Percentiles rank a stretch among this genome's conserved stretches.
phyloP scores from a whole-genome alignment of 805 yeast species.

The Monosporozyma yasuniensis region DNA sequence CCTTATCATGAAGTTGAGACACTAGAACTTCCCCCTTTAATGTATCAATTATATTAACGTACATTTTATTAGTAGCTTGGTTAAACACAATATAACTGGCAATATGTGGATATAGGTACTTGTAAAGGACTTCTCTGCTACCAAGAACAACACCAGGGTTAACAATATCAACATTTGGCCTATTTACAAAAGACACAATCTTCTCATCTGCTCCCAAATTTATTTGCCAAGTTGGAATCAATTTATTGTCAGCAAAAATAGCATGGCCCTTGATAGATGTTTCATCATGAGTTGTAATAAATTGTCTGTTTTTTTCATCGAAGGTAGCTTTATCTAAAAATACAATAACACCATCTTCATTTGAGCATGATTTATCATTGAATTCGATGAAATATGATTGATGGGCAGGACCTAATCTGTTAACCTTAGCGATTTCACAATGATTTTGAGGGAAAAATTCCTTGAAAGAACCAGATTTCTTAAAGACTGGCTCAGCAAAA shows the following conservation, averaged over 20 bases:
- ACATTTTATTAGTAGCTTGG: slow-evolving; percentile 27
- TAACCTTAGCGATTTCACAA: not conserved
- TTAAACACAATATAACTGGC: slow-evolving; percentile 43
- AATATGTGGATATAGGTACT: slow-evolving; percentile 67
- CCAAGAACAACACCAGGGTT: slow-evolving; percentile 62
- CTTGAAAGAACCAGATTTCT: not conserved
- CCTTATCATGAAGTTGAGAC: slow-evolving; percentile 34
- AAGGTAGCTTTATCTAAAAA: slow-evolving; percentile 3
- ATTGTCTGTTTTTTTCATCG: slow-evolving; percentile 8
- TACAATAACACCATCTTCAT: slow-evolving; percentile 10
- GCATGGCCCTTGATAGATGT: slow-evolving; percentile 20
- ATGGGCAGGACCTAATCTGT: slow-evolving; percentile 4
- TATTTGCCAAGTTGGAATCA: slow-evolving; percentile 34
- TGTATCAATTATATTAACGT: slow-evolving; percentile 52
- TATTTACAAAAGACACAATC: slow-evolving; percentile 34
- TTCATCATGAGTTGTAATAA: slow-evolving; percentile 16
- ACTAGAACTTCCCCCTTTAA: slow-evolving; percentile 58
- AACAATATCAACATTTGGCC: slow-evolving; percentile 37
- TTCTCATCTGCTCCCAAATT: slow-evolving; percentile 23
- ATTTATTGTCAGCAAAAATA: slow-evolving; percentile 13
- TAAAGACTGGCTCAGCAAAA: slow-evolving; percentile 3
- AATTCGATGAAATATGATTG: slow-evolving; percentile 13
- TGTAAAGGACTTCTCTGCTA: slow-evolving; percentile 69
- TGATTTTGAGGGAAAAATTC: not conserved
- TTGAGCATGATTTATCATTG: not conserved